Conservation (phyloP, 108 stramenopile species). For the Skeletonema grethae region DNA sequence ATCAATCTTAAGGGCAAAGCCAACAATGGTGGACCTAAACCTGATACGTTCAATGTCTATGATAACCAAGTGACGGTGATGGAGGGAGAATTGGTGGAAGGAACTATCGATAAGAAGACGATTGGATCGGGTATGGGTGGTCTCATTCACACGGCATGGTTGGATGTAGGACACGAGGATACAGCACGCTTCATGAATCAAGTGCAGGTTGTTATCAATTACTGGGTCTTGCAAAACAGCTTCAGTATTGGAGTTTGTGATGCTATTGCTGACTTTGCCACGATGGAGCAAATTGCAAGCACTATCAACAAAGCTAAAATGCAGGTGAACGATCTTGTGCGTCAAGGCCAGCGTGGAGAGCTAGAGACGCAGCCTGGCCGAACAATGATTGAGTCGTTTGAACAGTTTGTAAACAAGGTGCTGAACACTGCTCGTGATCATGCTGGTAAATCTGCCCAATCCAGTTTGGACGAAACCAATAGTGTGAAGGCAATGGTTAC, state of each 20-base stretch:
- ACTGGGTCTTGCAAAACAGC: constrained; percentile 94
- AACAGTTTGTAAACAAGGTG: constrained; percentile 96
- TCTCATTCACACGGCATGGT: constrained; percentile 96
- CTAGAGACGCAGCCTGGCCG: constrained; percentile 97
- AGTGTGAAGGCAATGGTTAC: constrained; percentile 98
- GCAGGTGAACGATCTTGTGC: constrained; percentile 93
- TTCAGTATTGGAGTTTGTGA: constrained; percentile 99
- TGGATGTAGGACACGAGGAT: constrained; percentile 94
- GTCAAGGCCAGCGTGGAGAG: constrained; percentile 94
- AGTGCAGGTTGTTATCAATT: constrained; percentile 93
- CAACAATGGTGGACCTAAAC: constrained; percentile 73
- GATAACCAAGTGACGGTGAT: constrained; percentile 91
- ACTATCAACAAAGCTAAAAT: constrained; percentile 97
- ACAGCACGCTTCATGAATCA: constrained; percentile 97
- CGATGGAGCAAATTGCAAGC: constrained; percentile 93
- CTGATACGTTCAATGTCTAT: constrained; percentile 89
- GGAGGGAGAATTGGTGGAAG: constrained; percentile 92
- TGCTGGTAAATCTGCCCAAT: constrained; percentile 94
- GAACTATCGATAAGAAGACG: constrained; percentile 97
- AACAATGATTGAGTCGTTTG: constrained; percentile 98
- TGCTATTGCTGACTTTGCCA: constrained; percentile 94
- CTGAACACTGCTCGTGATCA: constrained; percentile 95
- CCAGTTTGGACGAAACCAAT: constrained; percentile 91
- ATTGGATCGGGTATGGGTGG: constrained; percentile 96
- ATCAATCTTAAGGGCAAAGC: constrained; percentile 91